A percentile compares a stretch with the other conserved stretches of the same genome.
phyloP scores from a whole-genome alignment of 176 grass and related monocot species.

The Paspalum vaginatum region DNA sequence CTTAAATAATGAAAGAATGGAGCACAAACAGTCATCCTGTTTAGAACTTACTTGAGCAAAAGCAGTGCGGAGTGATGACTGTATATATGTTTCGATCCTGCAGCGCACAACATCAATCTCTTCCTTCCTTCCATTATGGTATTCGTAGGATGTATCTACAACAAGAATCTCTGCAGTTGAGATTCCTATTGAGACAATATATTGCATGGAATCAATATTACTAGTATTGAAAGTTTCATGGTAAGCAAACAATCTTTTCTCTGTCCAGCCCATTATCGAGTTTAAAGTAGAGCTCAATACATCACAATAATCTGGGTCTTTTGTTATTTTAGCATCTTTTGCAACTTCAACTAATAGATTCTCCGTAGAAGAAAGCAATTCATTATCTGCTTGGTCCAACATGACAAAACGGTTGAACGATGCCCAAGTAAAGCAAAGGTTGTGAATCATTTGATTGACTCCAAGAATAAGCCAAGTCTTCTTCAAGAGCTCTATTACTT shows the following conservation, averaged over 20 bases:
- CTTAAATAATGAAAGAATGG: background rate
- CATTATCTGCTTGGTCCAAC: conserved; percentile 56
- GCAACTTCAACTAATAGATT: conserved; percentile 68
- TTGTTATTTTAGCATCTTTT: conserved; percentile 70
- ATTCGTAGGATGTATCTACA: conserved; percentile 67
- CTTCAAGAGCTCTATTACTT: conserved; percentile 68
- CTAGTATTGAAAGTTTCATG: conserved; percentile 72
- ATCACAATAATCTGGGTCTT: conserved; percentile 88
- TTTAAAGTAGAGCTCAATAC: conserved; percentile 73
- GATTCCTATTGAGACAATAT: conserved; percentile 69
- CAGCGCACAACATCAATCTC: conserved; percentile 57
- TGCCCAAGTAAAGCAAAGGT: conserved; percentile 86
- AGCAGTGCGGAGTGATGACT: conserved; percentile 65
- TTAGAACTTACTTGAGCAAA: conserved; percentile 83
- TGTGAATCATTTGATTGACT: conserved; percentile 75
- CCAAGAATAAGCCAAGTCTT: conserved; percentile 87
- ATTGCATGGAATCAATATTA: conserved; percentile 74
- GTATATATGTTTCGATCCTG: conserved; percentile 77
- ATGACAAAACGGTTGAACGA: conserved; percentile 68
- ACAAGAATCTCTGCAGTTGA: conserved; percentile 66
- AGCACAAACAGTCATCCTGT: background rate
- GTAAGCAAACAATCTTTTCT: conserved; percentile 81
- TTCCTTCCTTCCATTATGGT: conserved; percentile 56
- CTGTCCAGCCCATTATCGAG: conserved; percentile 75
- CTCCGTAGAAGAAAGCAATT: conserved; percentile 69